A percentile compares a stretch with the other conserved stretches of the same genome.
Evolutionary conservation across 1,139 yeast species (phyloP).

Genomic region (Meyerozyma smithsonii): DNA sequence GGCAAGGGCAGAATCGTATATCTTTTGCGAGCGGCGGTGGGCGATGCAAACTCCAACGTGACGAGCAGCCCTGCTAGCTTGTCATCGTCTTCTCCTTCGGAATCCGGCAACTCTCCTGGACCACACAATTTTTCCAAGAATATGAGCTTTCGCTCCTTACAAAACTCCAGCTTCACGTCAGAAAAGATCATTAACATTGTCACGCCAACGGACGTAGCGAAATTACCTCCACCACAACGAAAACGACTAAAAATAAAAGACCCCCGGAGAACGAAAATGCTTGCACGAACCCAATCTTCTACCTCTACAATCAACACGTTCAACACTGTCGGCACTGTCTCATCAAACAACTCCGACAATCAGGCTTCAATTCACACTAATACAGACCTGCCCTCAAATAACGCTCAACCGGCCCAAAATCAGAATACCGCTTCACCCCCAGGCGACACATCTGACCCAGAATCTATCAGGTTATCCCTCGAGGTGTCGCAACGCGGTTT

Average conservation of each 20-base stretch:
- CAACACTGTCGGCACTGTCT: conserved; percentile 30
- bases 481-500: conserved; percentile 67
- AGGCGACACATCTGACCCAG: conserved; percentile 12
- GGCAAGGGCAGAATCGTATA: conserved; percentile 83
- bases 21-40: conserved; percentile 52
- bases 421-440: conserved; percentile 3
- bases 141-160: conserved; percentile 17
- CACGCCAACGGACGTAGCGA: conserved; percentile 70
- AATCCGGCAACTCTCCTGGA: conserved; percentile 8
- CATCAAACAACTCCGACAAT: conserved; percentile 33
- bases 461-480: conserved; percentile 49
- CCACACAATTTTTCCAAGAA: conserved; percentile 17
- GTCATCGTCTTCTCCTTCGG: conserved; percentile 4
- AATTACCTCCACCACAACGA: conserved; percentile 62
- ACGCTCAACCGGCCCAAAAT: conserved; percentile 1
- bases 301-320: conserved; percentile 43
- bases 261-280: conserved; percentile 26
- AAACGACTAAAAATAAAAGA: conserved; percentile 58
- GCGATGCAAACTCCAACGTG: conserved; percentile 16
- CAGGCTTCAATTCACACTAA: conserved; percentile 5
- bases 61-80: neutral
- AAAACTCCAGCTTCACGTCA: conserved; percentile 35
- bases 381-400: conserved; percentile 4
- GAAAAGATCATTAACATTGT: conserved; percentile 57
- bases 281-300: conserved; percentile 46